Conservation (phyloP, 1,284 basidiomycete genomes). For the Stereum hirsutum region DNA sequence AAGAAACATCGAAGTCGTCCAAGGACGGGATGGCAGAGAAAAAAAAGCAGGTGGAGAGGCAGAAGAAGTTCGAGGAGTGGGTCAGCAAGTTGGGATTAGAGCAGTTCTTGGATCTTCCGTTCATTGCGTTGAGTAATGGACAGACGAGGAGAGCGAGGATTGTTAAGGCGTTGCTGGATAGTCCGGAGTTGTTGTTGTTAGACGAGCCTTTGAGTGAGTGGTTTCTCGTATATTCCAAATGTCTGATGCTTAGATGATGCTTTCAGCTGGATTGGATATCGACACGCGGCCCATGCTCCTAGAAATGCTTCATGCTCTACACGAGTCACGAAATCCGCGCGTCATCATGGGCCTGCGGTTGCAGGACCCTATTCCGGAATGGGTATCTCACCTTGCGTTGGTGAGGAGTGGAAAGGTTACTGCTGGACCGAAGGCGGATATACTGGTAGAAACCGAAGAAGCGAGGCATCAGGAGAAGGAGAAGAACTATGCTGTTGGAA, state of each 20-base stretch:
- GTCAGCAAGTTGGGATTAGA: conserved; percentile 45
- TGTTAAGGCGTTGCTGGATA: conserved; percentile 63
- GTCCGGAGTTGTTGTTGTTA: conserved; percentile 67
- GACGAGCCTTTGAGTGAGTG: conserved; percentile 76
- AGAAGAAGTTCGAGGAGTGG: conserved; percentile 37
- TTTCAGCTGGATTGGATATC: conserved; percentile 70
- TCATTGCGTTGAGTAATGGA: conserved; percentile 83
- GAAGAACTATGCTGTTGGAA: not conserved
- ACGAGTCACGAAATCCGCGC: conserved; percentile 38
- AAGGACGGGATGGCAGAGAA: conserved; percentile 7
- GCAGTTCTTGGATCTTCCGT: conserved; percentile 68
- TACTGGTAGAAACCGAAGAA: conserved; percentile 8
- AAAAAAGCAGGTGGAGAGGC: conserved; percentile 16
- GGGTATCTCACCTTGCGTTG: conserved; percentile 71
- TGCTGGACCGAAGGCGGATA: conserved; percentile 19
- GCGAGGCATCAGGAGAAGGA: not conserved
- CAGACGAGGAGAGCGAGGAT: conserved; percentile 88
- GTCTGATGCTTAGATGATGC: conserved; percentile 2
- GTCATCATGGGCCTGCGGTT: conserved; percentile 76
- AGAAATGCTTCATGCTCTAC: conserved; percentile 50
- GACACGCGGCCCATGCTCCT: conserved; percentile 49
- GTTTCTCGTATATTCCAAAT: conserved; percentile 11
- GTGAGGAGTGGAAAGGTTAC: conserved; percentile 31
- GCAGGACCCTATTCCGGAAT: conserved; percentile 77
- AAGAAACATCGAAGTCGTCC: too few species aligned